A percentile compares a stretch with the other conserved stretches of the same genome.
These are phyloP conservation scores for Staphylotrichum tortipilum DNA, from an alignment of 495 filamentous ascomycete genomes.

Conservation along the genomic window DNA sequence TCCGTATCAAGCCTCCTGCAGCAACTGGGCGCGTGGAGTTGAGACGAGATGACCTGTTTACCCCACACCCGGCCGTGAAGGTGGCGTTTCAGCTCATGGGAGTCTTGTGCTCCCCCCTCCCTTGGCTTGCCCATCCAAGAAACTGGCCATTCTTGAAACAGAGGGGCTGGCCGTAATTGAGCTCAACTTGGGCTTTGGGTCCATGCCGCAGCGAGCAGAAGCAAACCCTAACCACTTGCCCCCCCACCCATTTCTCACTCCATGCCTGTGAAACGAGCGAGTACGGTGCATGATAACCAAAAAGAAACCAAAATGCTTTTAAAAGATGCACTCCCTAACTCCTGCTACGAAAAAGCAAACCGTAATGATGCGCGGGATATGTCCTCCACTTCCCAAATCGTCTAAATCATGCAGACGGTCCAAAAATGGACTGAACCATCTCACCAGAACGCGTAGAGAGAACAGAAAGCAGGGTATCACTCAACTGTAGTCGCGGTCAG, in stretches of 20 bases:
- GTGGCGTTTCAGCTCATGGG: background rate
- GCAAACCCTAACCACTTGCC: too few species aligned
- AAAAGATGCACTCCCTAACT: background rate
- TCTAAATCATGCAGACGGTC: conserved; percentile 15
- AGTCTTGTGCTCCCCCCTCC: background rate
- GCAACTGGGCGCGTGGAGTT: background rate
- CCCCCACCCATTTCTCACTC: too few species aligned
- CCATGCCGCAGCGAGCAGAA: too few species aligned
- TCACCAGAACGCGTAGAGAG: conserved; percentile 64
- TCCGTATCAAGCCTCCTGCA: background rate
- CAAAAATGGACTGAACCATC: conserved; percentile 67
- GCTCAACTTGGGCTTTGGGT: too few species aligned
- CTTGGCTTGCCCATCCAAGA: background rate
- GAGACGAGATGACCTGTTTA: background rate
- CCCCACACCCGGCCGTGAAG: conserved; percentile 1
- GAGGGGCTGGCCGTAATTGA: too few species aligned
- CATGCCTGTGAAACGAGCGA: too few species aligned
- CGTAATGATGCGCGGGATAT: background rate
- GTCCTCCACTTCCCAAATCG: background rate
- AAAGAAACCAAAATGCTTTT: background rate
- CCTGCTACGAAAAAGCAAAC: background rate
- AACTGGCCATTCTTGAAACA: too few species aligned
- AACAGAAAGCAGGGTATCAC: conserved; percentile 70
- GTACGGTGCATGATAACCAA: background rate
- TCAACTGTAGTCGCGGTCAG: conserved; percentile 39